Conservation (phyloP, 352 stramenopile genomes). For the Phytophthora idaei region DNA sequence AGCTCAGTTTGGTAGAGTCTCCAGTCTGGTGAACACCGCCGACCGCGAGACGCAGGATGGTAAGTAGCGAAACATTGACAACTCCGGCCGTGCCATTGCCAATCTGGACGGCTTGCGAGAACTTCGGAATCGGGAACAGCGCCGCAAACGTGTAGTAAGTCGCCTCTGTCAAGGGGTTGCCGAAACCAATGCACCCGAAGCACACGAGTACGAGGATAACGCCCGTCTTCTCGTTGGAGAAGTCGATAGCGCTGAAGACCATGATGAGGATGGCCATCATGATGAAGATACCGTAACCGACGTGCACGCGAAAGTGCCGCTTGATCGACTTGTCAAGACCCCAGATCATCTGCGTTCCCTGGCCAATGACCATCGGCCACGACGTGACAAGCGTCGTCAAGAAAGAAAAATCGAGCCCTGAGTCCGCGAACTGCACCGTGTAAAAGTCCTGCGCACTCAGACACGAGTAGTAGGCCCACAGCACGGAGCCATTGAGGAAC, state of each 20-base stretch:
- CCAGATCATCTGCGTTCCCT: constrained; percentile 54
- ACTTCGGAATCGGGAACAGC: constrained; percentile 68
- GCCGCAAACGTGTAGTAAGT: constrained; percentile 64
- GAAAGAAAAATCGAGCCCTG: constrained; percentile 38
- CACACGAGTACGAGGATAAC: constrained; percentile 53
- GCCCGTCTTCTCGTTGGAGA: too few relatives aligned
- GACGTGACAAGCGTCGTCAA: constrained; percentile 48
- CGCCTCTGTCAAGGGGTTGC: constrained; percentile 66
- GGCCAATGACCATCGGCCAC: too few relatives aligned
- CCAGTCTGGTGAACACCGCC: constrained; percentile 56
- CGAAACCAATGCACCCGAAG: constrained; percentile 51
- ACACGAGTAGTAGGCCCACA: constrained; percentile 81
- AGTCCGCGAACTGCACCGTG: constrained; percentile 47
- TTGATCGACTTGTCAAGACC: constrained; percentile 58
- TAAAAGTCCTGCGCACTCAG: constrained; percentile 74
- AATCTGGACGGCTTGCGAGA: constrained; percentile 38
- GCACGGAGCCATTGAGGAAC: constrained; percentile 69
- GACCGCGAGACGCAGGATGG: constrained; percentile 58
- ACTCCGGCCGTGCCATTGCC: too few relatives aligned
- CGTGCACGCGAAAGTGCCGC: constrained; percentile 39
- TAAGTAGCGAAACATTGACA: too few relatives aligned
- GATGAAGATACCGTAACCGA: constrained; percentile 50
- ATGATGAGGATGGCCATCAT: constrained; percentile 40
- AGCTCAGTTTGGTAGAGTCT: constrained; percentile 36
- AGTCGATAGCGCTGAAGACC: too few relatives aligned